These are phyloP conservation scores for Metschnikowia aberdeeniae DNA, from an alignment of 805 yeast genomes.

Conservation along the genomic window DNA sequence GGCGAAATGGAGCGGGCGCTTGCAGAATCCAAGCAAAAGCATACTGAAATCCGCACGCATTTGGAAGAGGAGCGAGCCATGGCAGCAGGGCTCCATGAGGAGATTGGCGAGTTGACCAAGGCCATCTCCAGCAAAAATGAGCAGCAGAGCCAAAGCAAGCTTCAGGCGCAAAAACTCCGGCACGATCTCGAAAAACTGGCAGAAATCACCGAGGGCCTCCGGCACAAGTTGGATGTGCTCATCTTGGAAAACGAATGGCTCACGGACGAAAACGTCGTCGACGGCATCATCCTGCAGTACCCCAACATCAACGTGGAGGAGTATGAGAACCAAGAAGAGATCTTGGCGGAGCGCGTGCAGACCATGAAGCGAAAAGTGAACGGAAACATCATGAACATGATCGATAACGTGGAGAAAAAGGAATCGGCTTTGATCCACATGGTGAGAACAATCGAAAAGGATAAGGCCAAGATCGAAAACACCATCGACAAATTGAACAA, in stretches of 20 bases:
- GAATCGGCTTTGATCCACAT: constrained; percentile 70
- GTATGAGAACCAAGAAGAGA: constrained; percentile 52
- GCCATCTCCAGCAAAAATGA: constrained; percentile 44
- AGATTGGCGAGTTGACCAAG: constrained; percentile 55
- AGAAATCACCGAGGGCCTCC: constrained; percentile 32
- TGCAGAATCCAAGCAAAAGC: constrained; percentile 18
- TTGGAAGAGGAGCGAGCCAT: constrained; percentile 55
- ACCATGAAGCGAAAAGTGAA: constrained; percentile 80
- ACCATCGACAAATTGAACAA: constrained; percentile 80
- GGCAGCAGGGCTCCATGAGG: constrained; percentile 70
- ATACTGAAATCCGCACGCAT: constrained; percentile 22
- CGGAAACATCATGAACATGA: constrained; percentile 82
- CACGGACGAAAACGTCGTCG: constrained; percentile 54
- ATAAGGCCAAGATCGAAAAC: constrained; percentile 83
- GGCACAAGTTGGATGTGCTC: constrained; percentile 40
- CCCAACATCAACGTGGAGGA: constrained; percentile 61
- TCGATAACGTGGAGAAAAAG: constrained; percentile 86
- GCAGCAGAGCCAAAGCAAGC: constrained; percentile 42
- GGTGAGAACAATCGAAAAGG: constrained; percentile 84
- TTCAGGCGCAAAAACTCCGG: constrained; percentile 49
- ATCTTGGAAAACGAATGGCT: constrained; percentile 70
- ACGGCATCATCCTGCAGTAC: constrained; percentile 55
- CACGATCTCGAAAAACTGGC: constrained; percentile 53
- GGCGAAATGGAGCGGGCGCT: constrained; percentile 21
- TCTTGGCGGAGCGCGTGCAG: constrained; percentile 55